Evolutionary conservation across 495 filamentous ascomycete genomes (phyloP).

Genomic region (Neurospora hispaniola): DNA sequence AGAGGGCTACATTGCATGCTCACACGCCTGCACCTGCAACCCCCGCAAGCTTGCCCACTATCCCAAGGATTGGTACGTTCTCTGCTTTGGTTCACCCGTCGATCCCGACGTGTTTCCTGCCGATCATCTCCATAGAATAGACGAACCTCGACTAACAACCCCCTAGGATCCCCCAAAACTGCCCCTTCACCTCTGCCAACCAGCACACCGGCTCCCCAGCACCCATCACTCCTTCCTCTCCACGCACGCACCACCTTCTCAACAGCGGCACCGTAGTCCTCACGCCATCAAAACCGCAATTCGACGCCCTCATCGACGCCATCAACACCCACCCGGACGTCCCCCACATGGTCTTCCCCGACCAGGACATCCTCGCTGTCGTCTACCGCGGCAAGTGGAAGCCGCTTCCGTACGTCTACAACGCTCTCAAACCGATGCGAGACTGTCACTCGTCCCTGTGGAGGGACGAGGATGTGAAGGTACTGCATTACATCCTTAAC

Average conservation of each 20-base stretch:
- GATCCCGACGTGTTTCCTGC: neutral
- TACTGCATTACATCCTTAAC: slow-evolving; percentile 29
- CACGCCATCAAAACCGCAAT: slow-evolving; percentile 22
- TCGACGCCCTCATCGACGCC: slow-evolving; percentile 23
- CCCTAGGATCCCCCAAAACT: slow-evolving; percentile 25
- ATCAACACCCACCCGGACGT: slow-evolving; percentile 34
- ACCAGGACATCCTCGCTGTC: slow-evolving; percentile 30
- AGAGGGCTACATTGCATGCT: slow-evolving; percentile 24
- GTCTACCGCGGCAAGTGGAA: slow-evolving; percentile 28
- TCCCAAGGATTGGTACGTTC: slow-evolving; percentile 21
- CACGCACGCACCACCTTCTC: slow-evolving; percentile 29
- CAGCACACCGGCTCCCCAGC: slow-evolving; percentile 25
- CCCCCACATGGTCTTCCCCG: slow-evolving; percentile 30
- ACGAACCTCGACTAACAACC: neutral
- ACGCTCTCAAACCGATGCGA: slow-evolving; percentile 31
- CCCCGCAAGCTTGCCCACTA: slow-evolving; percentile 29
- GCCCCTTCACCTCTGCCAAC: slow-evolving; percentile 28
- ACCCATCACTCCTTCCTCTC: slow-evolving; percentile 20
- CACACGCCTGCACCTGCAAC: slow-evolving; percentile 30
- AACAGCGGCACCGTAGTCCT: slow-evolving; percentile 31
- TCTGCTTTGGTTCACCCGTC: neutral
- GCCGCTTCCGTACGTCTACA: slow-evolving; percentile 28
- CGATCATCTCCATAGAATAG: neutral
- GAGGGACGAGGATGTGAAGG: slow-evolving; percentile 25
- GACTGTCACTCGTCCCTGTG: slow-evolving; percentile 22